Conservation (phyloP, 78 protist species). For the Planoprotostelium fungivorum region DNA sequence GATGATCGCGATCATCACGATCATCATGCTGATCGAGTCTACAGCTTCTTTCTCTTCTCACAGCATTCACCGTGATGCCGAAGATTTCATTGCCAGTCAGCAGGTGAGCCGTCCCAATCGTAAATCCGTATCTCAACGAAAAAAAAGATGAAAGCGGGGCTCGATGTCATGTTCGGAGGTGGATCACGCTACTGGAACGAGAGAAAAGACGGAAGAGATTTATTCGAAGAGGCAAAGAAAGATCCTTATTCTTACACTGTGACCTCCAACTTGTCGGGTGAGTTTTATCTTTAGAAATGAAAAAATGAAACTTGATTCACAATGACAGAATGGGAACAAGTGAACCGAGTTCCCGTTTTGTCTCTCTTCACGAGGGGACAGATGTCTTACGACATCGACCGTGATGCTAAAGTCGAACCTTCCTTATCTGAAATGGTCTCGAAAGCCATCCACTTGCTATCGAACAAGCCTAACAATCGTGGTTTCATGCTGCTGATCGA, state of each 20-base stretch:
- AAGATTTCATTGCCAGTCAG: conserved; percentile 44
- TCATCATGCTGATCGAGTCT: neutral
- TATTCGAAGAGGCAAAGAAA: neutral
- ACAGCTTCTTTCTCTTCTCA: conserved; percentile 32
- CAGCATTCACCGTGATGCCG: neutral
- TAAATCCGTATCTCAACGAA: neutral
- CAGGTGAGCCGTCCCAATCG: conserved; percentile 5
- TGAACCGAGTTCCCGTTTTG: neutral
- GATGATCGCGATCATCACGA: neutral
- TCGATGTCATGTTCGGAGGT: conserved; percentile 43
- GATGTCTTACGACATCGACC: conserved; percentile 47
- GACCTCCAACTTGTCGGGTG: neutral
- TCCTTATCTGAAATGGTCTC: conserved; percentile 36
- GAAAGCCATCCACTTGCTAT: conserved; percentile 25
- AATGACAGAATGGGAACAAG: neutral
- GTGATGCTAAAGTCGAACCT: conserved; percentile 7
- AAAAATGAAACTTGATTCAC: neutral
- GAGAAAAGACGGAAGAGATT: neutral
- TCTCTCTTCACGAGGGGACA: conserved; percentile 22
- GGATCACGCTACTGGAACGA: neutral
- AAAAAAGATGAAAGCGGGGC: neutral
- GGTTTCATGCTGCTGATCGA: conserved; percentile 43
- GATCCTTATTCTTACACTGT: neutral
- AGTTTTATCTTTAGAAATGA: neutral
- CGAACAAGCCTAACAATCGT: conserved; percentile 8